Evolutionary conservation across 139 green algal species (phyloP), one percentile per base, ranked within the genome.

Genomic region (Deuterostichococcus epilithicus): DNA sequence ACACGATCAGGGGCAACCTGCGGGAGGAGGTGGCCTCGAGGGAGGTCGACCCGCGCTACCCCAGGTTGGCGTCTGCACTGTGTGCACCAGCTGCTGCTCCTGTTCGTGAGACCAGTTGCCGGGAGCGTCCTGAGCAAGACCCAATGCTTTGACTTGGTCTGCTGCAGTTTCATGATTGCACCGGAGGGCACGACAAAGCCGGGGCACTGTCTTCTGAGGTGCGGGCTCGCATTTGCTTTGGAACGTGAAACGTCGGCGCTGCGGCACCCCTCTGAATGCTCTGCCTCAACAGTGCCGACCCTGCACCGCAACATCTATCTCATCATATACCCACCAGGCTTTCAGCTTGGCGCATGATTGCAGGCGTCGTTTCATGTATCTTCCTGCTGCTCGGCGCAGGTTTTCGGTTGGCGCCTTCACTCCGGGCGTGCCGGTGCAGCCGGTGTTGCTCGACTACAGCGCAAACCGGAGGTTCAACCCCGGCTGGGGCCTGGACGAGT

Each of bases 151-250:
- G n/a, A n/a, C n/a, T n/a, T n/a, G n/a, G n/a, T 52, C 42, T 13
- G 10, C 42, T 63, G 52, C 52, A 63, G 52, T 20, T 52, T 90
- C 39, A 75, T 79, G 5, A 60, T 90, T 6, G 81, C 84, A 0
- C 85, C 85, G 1, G 85, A 90, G 70, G 85, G 70, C 25, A 90
- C 85, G 33, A 89, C 84, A 37, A 90, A 90, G 75, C 59, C 73
- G 20, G 37, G 42, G 73, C 69, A 78, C 47, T 87, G 78, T 75
- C 77, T 90, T 59, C 81, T 90, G 18, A 84, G 73, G 35, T 90
- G 87, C 63, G 70, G n/a, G n/a, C n/a, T n/a, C n/a, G n/a, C n/a
- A n/a, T n/a, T n/a, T n/a, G n/a, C n/a, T n/a, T n/a, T n/a, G n/a
- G n/a, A n/a, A n/a, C n/a, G n/a, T n/a, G n/a, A n/a, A n/a, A n/a